These are phyloP conservation scores for Golubevia pallescens DNA, from an alignment of 1,284 basidiomycete species.

Conservation along the genomic window DNA sequence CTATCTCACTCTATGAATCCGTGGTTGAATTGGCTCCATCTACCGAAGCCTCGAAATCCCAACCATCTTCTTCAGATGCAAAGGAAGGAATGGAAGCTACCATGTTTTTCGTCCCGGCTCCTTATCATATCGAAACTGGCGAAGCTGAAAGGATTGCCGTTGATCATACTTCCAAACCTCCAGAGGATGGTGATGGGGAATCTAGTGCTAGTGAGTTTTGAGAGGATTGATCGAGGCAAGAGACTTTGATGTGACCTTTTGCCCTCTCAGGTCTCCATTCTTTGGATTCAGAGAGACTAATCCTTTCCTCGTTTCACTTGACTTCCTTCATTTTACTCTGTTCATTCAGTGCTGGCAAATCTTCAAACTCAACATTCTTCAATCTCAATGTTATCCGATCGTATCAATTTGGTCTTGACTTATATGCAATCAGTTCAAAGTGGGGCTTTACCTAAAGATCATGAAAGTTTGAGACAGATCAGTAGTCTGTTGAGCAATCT, in stretches of 20 bases:
- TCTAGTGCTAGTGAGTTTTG: constrained; percentile 66
- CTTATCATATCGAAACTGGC: constrained; percentile 90
- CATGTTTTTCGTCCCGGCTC: constrained; percentile 74
- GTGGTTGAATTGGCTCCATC: constrained; percentile 27
- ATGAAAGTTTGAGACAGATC: constrained; percentile 81
- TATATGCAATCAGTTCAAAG: constrained; percentile 67
- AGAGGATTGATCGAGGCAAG: constrained; percentile 13
- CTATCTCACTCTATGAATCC: constrained; percentile 45
- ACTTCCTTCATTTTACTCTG: constrained; percentile 6
- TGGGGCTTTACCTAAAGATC: constrained; percentile 53
- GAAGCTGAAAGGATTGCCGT: constrained; percentile 98
- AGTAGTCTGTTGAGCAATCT: constrained; percentile 83
- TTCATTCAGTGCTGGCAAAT: constrained; percentile 78
- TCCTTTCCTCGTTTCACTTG: too few relatives aligned
- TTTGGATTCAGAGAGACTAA: too few relatives aligned
- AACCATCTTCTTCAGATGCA: neutral
- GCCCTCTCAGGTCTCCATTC: too few relatives aligned
- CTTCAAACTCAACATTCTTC: constrained; percentile 90
- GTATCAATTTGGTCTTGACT: constrained; percentile 79
- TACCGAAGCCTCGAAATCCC: too few relatives aligned
- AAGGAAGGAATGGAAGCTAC: constrained; percentile 11
- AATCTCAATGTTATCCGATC: constrained; percentile 91
- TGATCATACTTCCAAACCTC: constrained; percentile 90
- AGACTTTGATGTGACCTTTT: too few relatives aligned
- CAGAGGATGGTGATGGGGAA: constrained; percentile 74